Evolutionary conservation across 2,329 filamentous ascomycete genomes (phyloP).

Genomic region (Trichoderma guizhouense): DNA sequence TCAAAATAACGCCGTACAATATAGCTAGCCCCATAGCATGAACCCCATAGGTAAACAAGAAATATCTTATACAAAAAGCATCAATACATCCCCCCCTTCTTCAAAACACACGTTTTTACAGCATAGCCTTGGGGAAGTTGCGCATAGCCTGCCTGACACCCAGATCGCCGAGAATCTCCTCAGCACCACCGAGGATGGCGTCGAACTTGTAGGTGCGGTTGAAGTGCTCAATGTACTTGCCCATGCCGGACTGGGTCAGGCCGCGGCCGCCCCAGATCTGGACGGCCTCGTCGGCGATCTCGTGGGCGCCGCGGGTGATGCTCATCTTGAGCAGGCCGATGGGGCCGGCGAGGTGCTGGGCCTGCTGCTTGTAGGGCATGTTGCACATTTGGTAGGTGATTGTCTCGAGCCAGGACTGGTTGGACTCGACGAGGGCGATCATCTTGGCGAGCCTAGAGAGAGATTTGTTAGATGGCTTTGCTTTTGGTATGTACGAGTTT

Average conservation of each 20-base stretch:
- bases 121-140: slow-evolving; percentile 78
- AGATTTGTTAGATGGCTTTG: background rate
- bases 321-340: slow-evolving; percentile 81
- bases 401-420: slow-evolving; percentile 80
- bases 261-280: slow-evolving; percentile 85
- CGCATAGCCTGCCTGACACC: slow-evolving; percentile 82
- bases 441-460: slow-evolving; percentile 68
- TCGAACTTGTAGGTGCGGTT: slow-evolving; percentile 81
- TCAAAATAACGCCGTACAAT: background rate
- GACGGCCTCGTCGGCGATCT: slow-evolving; percentile 77
- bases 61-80: background rate
- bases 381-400: slow-evolving; percentile 86
- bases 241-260: slow-evolving; percentile 80
- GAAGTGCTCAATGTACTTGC: slow-evolving; percentile 77
- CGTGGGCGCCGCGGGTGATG: slow-evolving; percentile 71
- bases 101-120: slow-evolving; percentile 45
- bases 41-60: background rate
- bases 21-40: background rate
- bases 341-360: slow-evolving; percentile 71
- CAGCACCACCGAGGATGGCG: slow-evolving; percentile 73
- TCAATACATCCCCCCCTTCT: background rate
- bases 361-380: slow-evolving; percentile 76
- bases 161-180: slow-evolving; percentile 78
- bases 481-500: background rate
- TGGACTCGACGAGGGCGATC: slow-evolving; percentile 78